Evolutionary conservation across 164 flowering plant species (phyloP), one percentile per base, ranked within the genome.

Genomic region (Saururus chinensis): DNA sequence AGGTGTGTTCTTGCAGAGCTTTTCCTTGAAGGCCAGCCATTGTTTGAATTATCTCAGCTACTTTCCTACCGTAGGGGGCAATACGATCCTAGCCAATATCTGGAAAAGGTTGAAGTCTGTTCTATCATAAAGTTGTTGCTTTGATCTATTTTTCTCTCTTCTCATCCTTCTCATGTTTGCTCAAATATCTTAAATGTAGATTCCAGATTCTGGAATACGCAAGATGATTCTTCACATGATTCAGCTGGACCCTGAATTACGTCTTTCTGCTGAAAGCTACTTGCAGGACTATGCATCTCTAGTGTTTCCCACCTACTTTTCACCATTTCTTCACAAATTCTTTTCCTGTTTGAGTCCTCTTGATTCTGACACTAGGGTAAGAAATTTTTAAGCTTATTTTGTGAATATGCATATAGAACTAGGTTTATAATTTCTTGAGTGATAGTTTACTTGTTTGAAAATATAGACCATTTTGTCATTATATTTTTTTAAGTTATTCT

Each of bases 1-100:
- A 90, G 97, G 72, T 95, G 97, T 76, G 97, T 90, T 58, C 85
- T 90, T 67, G 99, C 99, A 10, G 99, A 95, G 79, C 97, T 95
- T 78, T 95, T 95, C 73, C 92, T 95, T 51, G 99, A 95, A 78
- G 97, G 97, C n/a, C 99, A 88, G 70, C 96, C 96, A 64, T 69
- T 95, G 22, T 95, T 95, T 82, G 99, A 95, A 73, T 79, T 87
- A 63, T 87, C 97, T 53, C 99, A 95, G 78, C 83, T 91, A 53
- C 93, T 90, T 78, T 82, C 99, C 57, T 95, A 91, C 76, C 95
- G 99, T 37, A 82, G 99, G 81, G 97, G 99, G 60, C 96, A 95
- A 73, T 83, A 83, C 77, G 99, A 95, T 81, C 97, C 99, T 48
- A 83, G 80, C 73, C 93, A 76, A 73, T 74, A 65, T 74, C 93